These are phyloP conservation scores for Penicillium diatomitis DNA, from an alignment of 495 filamentous ascomycete species.

Conservation along the genomic window DNA sequence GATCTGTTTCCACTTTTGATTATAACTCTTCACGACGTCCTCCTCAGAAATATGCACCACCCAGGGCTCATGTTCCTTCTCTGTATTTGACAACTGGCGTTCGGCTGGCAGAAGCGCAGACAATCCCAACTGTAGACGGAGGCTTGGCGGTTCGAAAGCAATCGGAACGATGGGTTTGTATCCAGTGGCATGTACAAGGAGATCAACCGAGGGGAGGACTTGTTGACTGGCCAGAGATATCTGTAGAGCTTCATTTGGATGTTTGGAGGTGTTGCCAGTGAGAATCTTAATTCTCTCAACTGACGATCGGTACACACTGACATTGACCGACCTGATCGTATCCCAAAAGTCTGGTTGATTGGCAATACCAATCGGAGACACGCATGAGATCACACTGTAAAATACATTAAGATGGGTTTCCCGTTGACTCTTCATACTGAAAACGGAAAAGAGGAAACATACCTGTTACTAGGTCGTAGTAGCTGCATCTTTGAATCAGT, in stretches of 20 bases:
- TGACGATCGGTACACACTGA: constrained; percentile 18
- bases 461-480: constrained; percentile 20
- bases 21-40: neutral
- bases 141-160: constrained; percentile 29
- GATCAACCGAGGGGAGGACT: constrained; percentile 33
- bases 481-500: constrained; percentile 16
- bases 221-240: constrained; percentile 8
- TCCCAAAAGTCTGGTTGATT: constrained; percentile 28
- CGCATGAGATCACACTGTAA: constrained; percentile 18
- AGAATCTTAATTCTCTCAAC: constrained; percentile 4
- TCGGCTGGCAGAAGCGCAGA: neutral
- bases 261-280: neutral
- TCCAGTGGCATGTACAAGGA: constrained; percentile 39
- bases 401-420: neutral
- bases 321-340: constrained; percentile 15
- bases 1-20: constrained; percentile 10
- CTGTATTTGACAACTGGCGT: neutral
- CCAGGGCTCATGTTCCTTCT: neutral
- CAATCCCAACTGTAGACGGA: constrained; percentile 16
- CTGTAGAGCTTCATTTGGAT: neutral
- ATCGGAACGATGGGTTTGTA: constrained; percentile 51
- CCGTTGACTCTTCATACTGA: no score
- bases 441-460: neutral
- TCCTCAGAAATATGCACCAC: neutral
- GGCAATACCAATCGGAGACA: constrained; percentile 19